Base-by-base conservation (phyloP, 257 asterid genomes). In the Dorcoceras hygrometricum region DNA sequence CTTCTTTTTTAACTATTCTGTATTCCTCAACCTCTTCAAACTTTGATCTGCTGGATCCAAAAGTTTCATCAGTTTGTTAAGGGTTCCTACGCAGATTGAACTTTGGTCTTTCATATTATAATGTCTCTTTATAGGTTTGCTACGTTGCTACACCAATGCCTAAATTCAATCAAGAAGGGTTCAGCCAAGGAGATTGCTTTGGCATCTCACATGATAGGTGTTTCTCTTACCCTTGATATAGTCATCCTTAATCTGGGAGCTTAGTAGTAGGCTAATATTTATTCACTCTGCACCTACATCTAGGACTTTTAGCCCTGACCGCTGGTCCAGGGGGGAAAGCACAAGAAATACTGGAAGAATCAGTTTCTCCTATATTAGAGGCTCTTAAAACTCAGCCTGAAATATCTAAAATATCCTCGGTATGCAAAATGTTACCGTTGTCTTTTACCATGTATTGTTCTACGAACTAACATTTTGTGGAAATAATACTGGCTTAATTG, bases 171-270 rank as follows among this genome's bases (percentile, higher is more conserved):
- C 62, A 94, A 89, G 77, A 84, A 88, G 73, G 99, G 99, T 66
- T 90, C 98, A 66, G 84, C 89, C 5, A 90, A 74, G 79, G 99
- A 94, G 86, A 82, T 87, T 62, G 79, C 93, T 66, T 77, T 94
- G 83, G 98, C 99, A 3, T 78, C 96, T 71, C 96, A 87, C 66
- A 80, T 78, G 28, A 90, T 88, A 82, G 99, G 99, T 94, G 76
- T 62, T 65, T 7, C 59, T 43, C 60, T 26, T 8, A 29, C 39
- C 46, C 60, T 59, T 51, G 8, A 8, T 43, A 7, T 20, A 24
- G 22, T 63, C 22, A 34, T 36, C 31, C 16, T 31, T 64, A 3
- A 14, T 57, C 23, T 46, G 32, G 5, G 23, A 58, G 36, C 59
- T 63, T 31, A 19, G 24, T 46, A 18, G 68, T 28, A 2, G 56